Evolutionary conservation across 2,329 filamentous ascomycete species (phyloP).

Genomic region (Camillea tinctor): DNA sequence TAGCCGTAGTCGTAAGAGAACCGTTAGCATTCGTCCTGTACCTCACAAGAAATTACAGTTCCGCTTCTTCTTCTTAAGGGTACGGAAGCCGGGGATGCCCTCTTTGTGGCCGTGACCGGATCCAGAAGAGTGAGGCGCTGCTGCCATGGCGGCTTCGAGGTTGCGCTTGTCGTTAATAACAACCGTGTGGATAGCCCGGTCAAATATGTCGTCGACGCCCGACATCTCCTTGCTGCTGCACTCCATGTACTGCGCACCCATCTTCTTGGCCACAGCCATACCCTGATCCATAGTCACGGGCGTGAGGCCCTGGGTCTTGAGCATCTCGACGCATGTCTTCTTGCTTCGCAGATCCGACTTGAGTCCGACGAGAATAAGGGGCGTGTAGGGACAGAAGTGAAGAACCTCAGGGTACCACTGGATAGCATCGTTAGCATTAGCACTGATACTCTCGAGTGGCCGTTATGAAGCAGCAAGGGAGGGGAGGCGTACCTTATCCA

Average conservation of each 20-base stretch:
- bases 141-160: constrained; percentile 48
- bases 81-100: constrained; percentile 43
- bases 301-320: constrained; percentile 95
- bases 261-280: constrained; percentile 81
- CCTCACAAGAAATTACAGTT: constrained; percentile 74
- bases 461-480: neutral
- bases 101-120: constrained; percentile 32
- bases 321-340: constrained; percentile 95
- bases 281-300: constrained; percentile 93
- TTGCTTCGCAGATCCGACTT: constrained; percentile 97
- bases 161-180: constrained; percentile 76
- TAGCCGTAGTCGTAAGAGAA: neutral
- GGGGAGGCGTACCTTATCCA: constrained; percentile 78
- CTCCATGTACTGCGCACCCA: constrained; percentile 95
- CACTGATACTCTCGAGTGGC: constrained; percentile 4
- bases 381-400: constrained; percentile 97
- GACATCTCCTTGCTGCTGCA: constrained; percentile 98
- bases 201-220: constrained; percentile 95
- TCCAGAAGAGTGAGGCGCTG: constrained; percentile 31
- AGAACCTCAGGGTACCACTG: constrained; percentile 99
- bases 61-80: constrained; percentile 77
- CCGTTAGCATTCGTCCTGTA: constrained; percentile 1
- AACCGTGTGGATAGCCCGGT: constrained; percentile 84
- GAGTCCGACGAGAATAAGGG: constrained; percentile 90
- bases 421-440: constrained; percentile 5